Percentiles rank a stretch among this genome's conserved stretches.
These are phyloP conservation scores for Penicillium sp. DNA, from an alignment of 2,329 filamentous ascomycete species.

Conservation along the genomic window DNA sequence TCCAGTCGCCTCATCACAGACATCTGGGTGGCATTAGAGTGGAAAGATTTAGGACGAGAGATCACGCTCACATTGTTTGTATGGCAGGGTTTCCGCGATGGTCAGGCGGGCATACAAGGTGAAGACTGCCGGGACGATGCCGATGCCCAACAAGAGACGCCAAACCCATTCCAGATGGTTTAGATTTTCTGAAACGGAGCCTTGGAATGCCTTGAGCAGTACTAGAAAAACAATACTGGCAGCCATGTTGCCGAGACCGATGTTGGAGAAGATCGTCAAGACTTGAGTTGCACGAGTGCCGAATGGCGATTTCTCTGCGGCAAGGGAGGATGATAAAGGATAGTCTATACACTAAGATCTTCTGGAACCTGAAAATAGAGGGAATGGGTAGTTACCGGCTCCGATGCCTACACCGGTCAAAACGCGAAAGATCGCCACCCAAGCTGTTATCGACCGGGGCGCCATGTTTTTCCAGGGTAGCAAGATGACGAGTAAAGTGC, in stretches of 20 bases:
- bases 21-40: slow-evolving; percentile 8
- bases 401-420: slow-evolving; percentile 31
- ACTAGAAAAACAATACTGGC: slow-evolving; percentile 26
- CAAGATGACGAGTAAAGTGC: slow-evolving; percentile 28
- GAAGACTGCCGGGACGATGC: slow-evolving; percentile 25
- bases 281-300: slow-evolving; percentile 22
- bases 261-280: slow-evolving; percentile 25
- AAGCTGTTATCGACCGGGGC: slow-evolving; percentile 13
- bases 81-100: slow-evolving; percentile 22
- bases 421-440: slow-evolving; percentile 28
- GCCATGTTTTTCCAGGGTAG: slow-evolving; percentile 26
- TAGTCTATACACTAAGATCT: slow-evolving; percentile 19
- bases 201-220: slow-evolving; percentile 23
- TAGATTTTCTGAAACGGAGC: slow-evolving; percentile 8
- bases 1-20: slow-evolving; percentile 15
- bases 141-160: slow-evolving; percentile 29
- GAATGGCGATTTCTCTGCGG: slow-evolving; percentile 19
- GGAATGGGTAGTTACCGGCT: slow-evolving; percentile 19
- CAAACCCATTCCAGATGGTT: slow-evolving; percentile 28
- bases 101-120: slow-evolving; percentile 32
- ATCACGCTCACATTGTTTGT: slow-evolving; percentile 17
- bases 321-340: slow-evolving; percentile 17
- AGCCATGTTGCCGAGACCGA: slow-evolving; percentile 26
- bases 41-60: background rate
- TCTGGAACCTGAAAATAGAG: background rate